These are phyloP conservation scores for Metschnikowia borealis DNA, from an alignment of 805 yeast genomes.

Conservation along the genomic window DNA sequence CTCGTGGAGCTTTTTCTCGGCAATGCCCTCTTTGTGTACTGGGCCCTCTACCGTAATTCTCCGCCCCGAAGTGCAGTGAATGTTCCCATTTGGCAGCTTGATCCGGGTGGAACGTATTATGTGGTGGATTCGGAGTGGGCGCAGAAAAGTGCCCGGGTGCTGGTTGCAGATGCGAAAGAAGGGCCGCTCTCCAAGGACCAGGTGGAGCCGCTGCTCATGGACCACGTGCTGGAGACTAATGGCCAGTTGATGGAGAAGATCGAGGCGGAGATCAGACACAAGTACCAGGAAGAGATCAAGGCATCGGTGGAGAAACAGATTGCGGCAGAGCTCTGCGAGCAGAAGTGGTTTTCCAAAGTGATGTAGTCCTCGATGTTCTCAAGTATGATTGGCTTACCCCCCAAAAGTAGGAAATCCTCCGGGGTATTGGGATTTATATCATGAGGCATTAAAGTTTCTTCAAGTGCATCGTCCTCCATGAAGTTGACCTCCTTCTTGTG, in stretches of 20 bases:
- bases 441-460: constrained; percentile 15
- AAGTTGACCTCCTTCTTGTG: constrained; percentile 38
- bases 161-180: neutral
- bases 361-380: constrained; percentile 29
- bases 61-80: neutral
- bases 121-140: constrained; percentile 12
- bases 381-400: constrained; percentile 23
- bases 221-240: neutral
- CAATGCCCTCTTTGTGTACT: neutral
- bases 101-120: constrained; percentile 6
- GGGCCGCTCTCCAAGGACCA: neutral
- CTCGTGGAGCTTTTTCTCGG: neutral
- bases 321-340: neutral
- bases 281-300: constrained; percentile 2
- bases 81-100: constrained; percentile 6
- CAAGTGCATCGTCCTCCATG: constrained; percentile 20
- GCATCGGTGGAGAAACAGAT: neutral
- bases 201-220: constrained; percentile 1
- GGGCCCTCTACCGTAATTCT: neutral
- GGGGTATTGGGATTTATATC: constrained; percentile 14
- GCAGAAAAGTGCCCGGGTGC: neutral
- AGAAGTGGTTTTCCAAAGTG: constrained; percentile 9
- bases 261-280: constrained; percentile 4
- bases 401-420: constrained; percentile 12
- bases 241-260: constrained; percentile 1